Evolutionary conservation across 2,329 filamentous ascomycete genomes (phyloP).

Genomic region (Epichloe sylvatica): DNA sequence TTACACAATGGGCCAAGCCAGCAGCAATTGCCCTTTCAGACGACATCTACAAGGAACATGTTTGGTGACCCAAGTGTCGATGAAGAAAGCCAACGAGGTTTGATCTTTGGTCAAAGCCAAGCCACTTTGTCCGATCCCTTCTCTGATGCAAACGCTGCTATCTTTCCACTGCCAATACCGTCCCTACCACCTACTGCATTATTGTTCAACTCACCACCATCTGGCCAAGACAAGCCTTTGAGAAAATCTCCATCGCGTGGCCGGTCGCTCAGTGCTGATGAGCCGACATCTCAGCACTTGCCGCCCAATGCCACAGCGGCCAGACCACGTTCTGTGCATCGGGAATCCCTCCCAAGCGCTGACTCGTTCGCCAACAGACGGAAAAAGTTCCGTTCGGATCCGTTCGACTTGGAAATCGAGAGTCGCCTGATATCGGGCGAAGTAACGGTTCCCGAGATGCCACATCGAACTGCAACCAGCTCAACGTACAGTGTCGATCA

Average conservation of each 20-base stretch:
- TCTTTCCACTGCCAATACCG: slow-evolving; percentile 6
- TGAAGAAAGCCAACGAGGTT: not conserved
- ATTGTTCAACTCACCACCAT: not conserved
- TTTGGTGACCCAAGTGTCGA: not conserved
- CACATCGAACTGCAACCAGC: slow-evolving; percentile 11
- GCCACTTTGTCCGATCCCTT: slow-evolving; percentile 26
- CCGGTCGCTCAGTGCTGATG: slow-evolving; percentile 23
- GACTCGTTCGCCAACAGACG: slow-evolving; percentile 31
- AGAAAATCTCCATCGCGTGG: slow-evolving; percentile 36
- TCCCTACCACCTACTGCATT: slow-evolving; percentile 4
- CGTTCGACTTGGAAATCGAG: slow-evolving; percentile 46
- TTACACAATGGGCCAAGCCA: not conserved
- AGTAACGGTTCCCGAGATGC: slow-evolving; percentile 10
- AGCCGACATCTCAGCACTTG: slow-evolving; percentile 14
- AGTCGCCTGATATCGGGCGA: slow-evolving; percentile 9
- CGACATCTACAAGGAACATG: not conserved
- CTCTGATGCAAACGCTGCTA: slow-evolving; percentile 33
- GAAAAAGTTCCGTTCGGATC: slow-evolving; percentile 48
- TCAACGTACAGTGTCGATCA: slow-evolving; percentile 36
- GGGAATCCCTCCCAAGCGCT: slow-evolving; percentile 26
- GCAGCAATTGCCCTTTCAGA: not conserved
- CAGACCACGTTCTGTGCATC: slow-evolving; percentile 22
- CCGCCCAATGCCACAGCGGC: slow-evolving; percentile 17
- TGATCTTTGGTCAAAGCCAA: not conserved
- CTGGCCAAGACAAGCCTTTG: slow-evolving; percentile 13